Conservation (phyloP, 1,284 basidiomycete genomes). For the Pascua sp. region DNA sequence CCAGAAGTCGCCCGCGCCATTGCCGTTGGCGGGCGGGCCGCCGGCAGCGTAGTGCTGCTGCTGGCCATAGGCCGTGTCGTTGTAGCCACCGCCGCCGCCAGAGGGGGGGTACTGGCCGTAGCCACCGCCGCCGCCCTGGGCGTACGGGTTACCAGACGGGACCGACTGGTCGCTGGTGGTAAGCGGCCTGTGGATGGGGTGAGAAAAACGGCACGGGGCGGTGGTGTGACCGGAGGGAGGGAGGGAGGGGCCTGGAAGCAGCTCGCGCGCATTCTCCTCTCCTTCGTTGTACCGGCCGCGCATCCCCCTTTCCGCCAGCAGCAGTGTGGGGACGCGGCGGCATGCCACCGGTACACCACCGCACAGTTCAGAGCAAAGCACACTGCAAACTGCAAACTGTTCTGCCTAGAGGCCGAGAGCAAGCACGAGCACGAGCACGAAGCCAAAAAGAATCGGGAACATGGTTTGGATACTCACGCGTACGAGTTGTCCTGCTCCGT, state of each 20-base stretch:
- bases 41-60: slow-evolving; percentile 40
- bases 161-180: slow-evolving; percentile 9
- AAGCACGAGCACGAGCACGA: slow-evolving; percentile 1
- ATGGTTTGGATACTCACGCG: background rate
- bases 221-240: too few species aligned
- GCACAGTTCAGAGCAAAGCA: too few species aligned
- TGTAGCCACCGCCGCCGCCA: slow-evolving; percentile 15
- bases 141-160: slow-evolving; percentile 38
- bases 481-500: background rate
- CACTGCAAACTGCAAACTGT: too few species aligned
- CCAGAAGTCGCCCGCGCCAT: slow-evolving; percentile 43
- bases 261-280: too few species aligned
- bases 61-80: slow-evolving; percentile 37
- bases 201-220: too few species aligned
- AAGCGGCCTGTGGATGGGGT: background rate
- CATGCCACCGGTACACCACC: too few species aligned
- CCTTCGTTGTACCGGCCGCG: too few species aligned
- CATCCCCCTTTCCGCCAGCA: too few species aligned
- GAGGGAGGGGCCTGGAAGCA: too few species aligned
- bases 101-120: slow-evolving; percentile 21
- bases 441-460: background rate
- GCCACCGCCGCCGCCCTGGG: slow-evolving; percentile 27
- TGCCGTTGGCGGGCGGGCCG: slow-evolving; percentile 19
- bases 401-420: too few species aligned
- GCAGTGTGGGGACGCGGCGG: too few species aligned